Evolutionary conservation across 257 asterid genomes (phyloP).

Genomic region (Lithospermum erythrorhizon): DNA sequence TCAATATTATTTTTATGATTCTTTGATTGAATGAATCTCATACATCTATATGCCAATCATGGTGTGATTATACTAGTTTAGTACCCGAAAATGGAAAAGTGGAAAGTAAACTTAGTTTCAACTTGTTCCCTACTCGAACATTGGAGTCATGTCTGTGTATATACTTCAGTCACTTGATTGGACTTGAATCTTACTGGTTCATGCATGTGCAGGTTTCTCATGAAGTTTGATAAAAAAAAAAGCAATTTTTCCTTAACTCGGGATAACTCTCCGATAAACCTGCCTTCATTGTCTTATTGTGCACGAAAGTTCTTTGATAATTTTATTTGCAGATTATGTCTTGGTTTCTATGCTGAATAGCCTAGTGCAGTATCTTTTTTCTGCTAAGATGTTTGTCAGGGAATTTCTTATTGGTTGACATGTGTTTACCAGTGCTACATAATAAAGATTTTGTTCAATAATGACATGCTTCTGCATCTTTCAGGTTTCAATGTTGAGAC

Average conservation of each 20-base stretch:
- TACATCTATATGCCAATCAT: not conserved
- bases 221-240: not conserved
- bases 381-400: not conserved
- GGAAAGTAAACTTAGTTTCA: no score
- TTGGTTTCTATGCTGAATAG: not conserved
- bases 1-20: no score
- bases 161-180: not conserved
- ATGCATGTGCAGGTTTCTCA: not conserved
- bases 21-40: no score
- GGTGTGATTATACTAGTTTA: no score
- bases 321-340: not conserved
- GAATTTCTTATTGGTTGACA: not conserved
- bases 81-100: no score
- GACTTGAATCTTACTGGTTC: not conserved
- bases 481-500: slow-evolving; percentile 27
- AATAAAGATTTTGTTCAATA: not conserved
- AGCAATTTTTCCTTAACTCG: not conserved
- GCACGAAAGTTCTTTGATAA: not conserved
- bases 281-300: not conserved
- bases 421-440: not conserved
- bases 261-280: not conserved
- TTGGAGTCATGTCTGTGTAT: no score
- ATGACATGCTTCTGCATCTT: not conserved
- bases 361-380: not conserved
- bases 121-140: not conserved